phyloP scores from a whole-genome alignment of 257 asterid genomes.

The Mitragyna speciosa region DNA sequence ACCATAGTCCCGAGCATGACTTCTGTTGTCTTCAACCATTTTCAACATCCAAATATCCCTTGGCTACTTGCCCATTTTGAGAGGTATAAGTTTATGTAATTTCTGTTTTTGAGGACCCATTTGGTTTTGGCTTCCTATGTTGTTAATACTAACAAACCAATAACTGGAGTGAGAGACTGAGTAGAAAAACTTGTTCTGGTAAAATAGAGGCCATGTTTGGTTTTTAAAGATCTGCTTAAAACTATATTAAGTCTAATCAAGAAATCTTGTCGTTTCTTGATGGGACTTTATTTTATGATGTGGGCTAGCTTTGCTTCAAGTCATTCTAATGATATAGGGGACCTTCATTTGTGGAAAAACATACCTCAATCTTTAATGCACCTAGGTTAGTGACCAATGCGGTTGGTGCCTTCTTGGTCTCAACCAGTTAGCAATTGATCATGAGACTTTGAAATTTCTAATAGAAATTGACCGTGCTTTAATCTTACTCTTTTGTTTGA shows the following conservation, averaged over 20 bases:
- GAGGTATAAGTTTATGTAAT: constrained; percentile 39
- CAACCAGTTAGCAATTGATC: not conserved
- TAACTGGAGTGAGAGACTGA: not conserved
- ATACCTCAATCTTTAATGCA: not conserved
- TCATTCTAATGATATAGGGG: not conserved
- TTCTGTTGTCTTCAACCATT: constrained; percentile 50
- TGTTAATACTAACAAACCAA: constrained; percentile 11
- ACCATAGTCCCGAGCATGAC: constrained; percentile 50
- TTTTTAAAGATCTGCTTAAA: not conserved
- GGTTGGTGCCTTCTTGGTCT: not conserved
- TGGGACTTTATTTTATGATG: constrained; percentile 8
- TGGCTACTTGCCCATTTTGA: constrained; percentile 50
- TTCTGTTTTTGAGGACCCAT: constrained; percentile 50
- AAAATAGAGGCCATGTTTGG: not conserved
- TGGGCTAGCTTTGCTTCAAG: constrained; percentile 1
- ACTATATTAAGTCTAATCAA: constrained; percentile 2
- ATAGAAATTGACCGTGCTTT: not conserved
- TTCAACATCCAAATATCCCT: constrained; percentile 43
- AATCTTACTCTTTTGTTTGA: not conserved
- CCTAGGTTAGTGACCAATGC: not conserved
- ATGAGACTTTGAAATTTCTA: not conserved
- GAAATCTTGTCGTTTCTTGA: not conserved
- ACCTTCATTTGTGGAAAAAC: not conserved
- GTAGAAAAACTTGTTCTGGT: not conserved
- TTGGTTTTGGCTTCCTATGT: constrained; percentile 18